Percentiles rank a stretch among this genome's conserved stretches.
phyloP scores from a whole-genome alignment of 441 rosid genomes.

The Bruguiera hainesii region DNA sequence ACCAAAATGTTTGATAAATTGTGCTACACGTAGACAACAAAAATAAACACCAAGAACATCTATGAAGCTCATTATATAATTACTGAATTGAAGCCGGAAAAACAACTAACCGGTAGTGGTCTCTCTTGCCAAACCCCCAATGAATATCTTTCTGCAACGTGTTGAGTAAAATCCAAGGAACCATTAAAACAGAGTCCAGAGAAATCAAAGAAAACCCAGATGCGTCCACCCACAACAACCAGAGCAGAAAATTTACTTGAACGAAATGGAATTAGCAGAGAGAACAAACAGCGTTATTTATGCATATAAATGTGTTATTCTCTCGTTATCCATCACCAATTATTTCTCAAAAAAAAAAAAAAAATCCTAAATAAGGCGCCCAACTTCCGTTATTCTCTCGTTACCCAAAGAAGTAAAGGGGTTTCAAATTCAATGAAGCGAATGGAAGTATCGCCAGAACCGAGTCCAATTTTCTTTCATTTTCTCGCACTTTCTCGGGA shows the following conservation, averaged over 20 bases:
- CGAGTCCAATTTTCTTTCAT: not conserved
- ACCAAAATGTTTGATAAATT: conserved; percentile 76
- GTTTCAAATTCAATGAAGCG: too few relatives aligned
- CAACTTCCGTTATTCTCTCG: too few relatives aligned
- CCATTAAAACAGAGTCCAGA: not conserved
- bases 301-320: too few relatives aligned
- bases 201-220: not conserved
- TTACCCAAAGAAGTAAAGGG: too few relatives aligned
- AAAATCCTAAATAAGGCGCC: too few relatives aligned
- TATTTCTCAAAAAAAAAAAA: too few relatives aligned
- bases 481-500: not conserved
- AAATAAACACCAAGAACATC: not conserved
- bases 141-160: conserved; percentile 82
- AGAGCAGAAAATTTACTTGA: not conserved
- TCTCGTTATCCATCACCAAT: too few relatives aligned
- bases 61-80: not conserved
- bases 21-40: conserved; percentile 44
- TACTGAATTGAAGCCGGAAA: conserved; percentile 7
- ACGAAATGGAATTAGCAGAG: not conserved
- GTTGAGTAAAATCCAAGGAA: conserved; percentile 10
- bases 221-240: not conserved
- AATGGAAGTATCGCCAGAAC: too few relatives aligned
- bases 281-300: not conserved
- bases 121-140: conserved; percentile 94
- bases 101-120: conserved; percentile 81